Evolutionary conservation across 2,329 filamentous ascomycete species (phyloP).

Genomic region (Penicillium thymicola): DNA sequence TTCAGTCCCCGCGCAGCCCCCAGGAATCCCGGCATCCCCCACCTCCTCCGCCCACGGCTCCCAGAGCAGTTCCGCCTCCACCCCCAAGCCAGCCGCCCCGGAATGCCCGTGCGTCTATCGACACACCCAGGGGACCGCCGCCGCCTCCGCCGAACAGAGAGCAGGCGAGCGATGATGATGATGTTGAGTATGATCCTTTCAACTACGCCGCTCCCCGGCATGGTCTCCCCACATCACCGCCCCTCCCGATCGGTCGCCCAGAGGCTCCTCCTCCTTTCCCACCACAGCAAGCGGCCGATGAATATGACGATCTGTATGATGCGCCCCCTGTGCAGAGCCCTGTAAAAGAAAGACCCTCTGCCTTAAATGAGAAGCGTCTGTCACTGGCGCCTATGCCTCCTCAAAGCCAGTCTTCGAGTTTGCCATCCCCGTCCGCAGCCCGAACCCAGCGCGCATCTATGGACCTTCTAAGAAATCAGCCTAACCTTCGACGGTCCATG

Average conservation of each 20-base stretch:
- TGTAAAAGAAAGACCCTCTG: constrained; percentile 29
- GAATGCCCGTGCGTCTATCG: constrained; percentile 40
- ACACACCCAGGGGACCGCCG: constrained; percentile 33
- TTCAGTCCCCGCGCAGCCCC: constrained; percentile 46
- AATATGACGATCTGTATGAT: constrained; percentile 48
- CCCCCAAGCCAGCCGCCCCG: constrained; percentile 59
- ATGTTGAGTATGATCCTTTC: constrained; percentile 53
- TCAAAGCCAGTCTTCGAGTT: constrained; percentile 28
- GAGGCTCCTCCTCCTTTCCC: constrained; percentile 28
- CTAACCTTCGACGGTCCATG: constrained; percentile 60
- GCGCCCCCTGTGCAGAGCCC: constrained; percentile 41
- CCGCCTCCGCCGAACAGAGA: constrained; percentile 48
- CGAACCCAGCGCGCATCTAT: constrained; percentile 57
- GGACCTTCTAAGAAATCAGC: constrained; percentile 58
- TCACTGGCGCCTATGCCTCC: constrained; percentile 50
- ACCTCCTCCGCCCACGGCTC: constrained; percentile 57
- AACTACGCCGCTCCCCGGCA: constrained; percentile 47
- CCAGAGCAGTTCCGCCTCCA: constrained; percentile 62
- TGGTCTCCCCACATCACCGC: constrained; percentile 25
- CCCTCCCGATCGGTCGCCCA: constrained; percentile 18
- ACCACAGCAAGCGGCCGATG: constrained; percentile 31
- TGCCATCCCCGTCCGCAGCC: constrained; percentile 46
- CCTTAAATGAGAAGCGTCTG: constrained; percentile 40
- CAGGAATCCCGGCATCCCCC: constrained; percentile 41
- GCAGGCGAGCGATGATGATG: constrained; percentile 44